Base-by-base conservation (phyloP, 2,329 filamentous ascomycete species). In the Juglanconis oblonga region DNA sequence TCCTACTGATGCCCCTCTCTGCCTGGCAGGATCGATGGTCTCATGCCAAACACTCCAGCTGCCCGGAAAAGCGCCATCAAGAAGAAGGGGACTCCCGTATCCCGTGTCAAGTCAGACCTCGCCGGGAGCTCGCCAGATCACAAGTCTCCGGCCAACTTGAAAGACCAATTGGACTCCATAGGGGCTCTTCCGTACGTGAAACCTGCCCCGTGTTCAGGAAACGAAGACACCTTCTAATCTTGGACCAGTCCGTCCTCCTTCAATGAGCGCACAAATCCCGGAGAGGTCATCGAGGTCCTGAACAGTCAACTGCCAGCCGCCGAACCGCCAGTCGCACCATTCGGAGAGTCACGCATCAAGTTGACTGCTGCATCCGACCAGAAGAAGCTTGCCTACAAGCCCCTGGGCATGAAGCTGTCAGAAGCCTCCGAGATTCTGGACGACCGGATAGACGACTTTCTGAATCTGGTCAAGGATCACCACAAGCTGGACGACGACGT, bases 401-500 rank as follows among this genome's bases (percentile, higher is more conserved):
- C 92, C 2, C 88, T 98, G 81, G 89, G 91, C 2, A 97, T 98
- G 92, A 96, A 97, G 70, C 81, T 95, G 6, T 93, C 91, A 5
- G 93, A 97, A 72, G 87, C 92, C 0, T 96, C 94, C 4, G 93
- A 97, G 73, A 91, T 97, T 49, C 82, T 98, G 7, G 95, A 99
- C 74, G 94, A 98, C 74, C 84, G 92, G 67, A 97, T 99, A 77
- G 92, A 98, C 68, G 92, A 93, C 64, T 97, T 97, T 69, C 82
- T 86, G 61, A 77, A 79, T n/a, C 74, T 92, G 1, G 81, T 96
- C 5, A 87, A 91, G 74, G 84, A 88, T 58, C 81, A 92, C 65
- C 85, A 96, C 73, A 79, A 84, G 13, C 79, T 97, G 5, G 90
- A 95, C 17, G 88, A 95, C 61, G 83, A 85, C 17, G 89, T 86